Base-by-base conservation (phyloP, 2,329 filamentous ascomycete species). In the Hymenoscyphus albidus region DNA sequence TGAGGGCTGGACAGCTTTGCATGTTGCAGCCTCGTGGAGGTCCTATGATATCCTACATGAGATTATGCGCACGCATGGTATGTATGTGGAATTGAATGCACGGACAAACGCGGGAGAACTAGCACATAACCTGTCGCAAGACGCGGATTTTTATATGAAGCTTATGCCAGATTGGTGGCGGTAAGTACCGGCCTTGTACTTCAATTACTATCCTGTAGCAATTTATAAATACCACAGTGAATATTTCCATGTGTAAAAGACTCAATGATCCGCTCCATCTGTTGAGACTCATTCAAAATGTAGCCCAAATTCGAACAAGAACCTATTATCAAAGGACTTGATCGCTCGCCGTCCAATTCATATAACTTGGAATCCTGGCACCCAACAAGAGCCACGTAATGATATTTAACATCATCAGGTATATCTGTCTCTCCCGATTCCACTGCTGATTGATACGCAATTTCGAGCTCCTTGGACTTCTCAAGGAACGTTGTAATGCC, bases 401-500 rank as follows among this genome's bases (percentile, higher is more conserved):
- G 22, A 58, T 58, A 58, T 27, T 58, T 58, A 12, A 58, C 35
- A 58, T 58, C 22, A 58, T 58, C 22, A 58, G 22, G 55, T 61
- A 54, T 61, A n/a, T 61, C 59, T 35, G 59, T 61, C 59, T 38
- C 38, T 7, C 59, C 59, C 31, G 16, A 61, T 4, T 61, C 42
- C 40, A 61, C 59, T 31, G 38, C 40, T 31, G 22, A 61, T 61
- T 61, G 10, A 54, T 61, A 61, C 38, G 12, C 40, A 54, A 61
- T 54, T 54, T 54, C 39, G 2, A 63, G 55, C 61, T 56, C 51
- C 57, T 56, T 55, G n/a, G 61, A 57, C 42, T 56, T 51, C 13
- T 57, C 61, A 55, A 62, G 61, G 44, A 62, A 62, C 61, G 61
- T 44, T 42, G 48, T 62, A 62, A 62, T 62, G 4, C 61, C 22